phyloP scores from a whole-genome alignment of 2,329 filamentous ascomycete genomes.

The Sporothrix pseudoabietina region DNA sequence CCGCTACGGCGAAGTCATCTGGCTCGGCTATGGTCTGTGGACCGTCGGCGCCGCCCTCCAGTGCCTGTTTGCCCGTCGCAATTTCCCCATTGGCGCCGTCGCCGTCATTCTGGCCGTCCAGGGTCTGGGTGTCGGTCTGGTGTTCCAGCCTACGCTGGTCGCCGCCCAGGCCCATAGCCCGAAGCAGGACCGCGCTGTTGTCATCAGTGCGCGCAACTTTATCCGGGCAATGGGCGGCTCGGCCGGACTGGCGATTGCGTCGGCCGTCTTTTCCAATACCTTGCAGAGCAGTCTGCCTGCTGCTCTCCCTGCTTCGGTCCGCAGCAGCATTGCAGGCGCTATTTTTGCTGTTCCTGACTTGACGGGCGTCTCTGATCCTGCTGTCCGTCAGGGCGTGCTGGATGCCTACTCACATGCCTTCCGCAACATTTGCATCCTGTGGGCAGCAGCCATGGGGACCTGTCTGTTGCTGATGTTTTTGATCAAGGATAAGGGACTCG shows the following conservation, averaged over 20 bases:
- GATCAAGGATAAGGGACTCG: conserved; percentile 15
- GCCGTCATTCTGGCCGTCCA: conserved; percentile 36
- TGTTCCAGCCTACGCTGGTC: conserved; percentile 45
- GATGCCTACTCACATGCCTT: conserved; percentile 13
- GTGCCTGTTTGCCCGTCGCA: conserved; percentile 37
- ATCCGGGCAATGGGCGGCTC: not conserved
- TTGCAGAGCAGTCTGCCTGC: not conserved
- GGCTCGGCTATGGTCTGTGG: conserved; percentile 43
- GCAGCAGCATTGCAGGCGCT: not conserved
- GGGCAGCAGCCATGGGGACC: conserved; percentile 13
- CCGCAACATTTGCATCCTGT: conserved; percentile 12
- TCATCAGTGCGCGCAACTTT: conserved; percentile 46
- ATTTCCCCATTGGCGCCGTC: conserved; percentile 40
- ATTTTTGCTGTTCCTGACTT: conserved; percentile 20
- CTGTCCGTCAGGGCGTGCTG: not conserved
- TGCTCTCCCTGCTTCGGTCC: not conserved
- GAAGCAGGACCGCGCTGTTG: conserved; percentile 44
- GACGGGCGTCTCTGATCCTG: not conserved
- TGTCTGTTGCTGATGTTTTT: conserved; percentile 20
- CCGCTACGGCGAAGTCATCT: conserved; percentile 40
- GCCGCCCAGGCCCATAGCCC: conserved; percentile 44
- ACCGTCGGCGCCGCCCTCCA: conserved; percentile 42
- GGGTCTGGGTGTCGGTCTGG: conserved; percentile 43
- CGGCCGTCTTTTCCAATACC: conserved; percentile 11
- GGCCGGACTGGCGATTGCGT: not conserved